Evolutionary conservation across 192 early-diverging fungal species (phyloP).

Genomic region (Phlyctochytrium planicorne): DNA sequence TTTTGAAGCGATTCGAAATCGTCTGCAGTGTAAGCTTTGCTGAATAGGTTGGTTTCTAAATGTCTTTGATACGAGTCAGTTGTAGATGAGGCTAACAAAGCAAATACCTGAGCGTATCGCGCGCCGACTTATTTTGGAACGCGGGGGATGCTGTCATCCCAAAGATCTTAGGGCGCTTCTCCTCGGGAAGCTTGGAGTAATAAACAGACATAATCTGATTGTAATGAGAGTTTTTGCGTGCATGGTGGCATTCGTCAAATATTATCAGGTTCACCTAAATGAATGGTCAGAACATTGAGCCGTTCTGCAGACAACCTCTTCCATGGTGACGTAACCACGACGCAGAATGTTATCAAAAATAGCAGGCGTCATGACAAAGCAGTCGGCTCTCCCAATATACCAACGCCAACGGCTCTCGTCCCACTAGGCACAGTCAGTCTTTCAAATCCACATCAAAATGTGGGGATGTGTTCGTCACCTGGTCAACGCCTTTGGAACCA

Average conservation of each 20-base stretch:
- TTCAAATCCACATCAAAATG: constrained; percentile 9
- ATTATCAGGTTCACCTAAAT: constrained; percentile 74
- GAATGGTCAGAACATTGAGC: constrained; percentile 2
- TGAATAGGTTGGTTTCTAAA: constrained; percentile 40
- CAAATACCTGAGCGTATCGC: neutral
- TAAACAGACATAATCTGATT: constrained; percentile 81
- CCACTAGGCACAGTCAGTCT: constrained; percentile 48
- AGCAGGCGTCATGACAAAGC: constrained; percentile 85
- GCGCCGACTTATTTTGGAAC: too few species aligned
- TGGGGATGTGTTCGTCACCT: constrained; percentile 16
- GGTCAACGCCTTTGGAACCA: constrained; percentile 66
- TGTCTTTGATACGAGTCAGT: constrained; percentile 20
- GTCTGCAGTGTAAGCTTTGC: constrained; percentile 34
- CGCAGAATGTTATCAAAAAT: constrained; percentile 78
- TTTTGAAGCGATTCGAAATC: constrained; percentile 11
- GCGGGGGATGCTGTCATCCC: constrained; percentile 95
- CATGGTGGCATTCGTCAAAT: constrained; percentile 96
- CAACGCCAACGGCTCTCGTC: constrained; percentile 56
- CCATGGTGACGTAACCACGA: constrained; percentile 63
- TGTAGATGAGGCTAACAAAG: neutral
- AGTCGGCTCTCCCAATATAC: constrained; percentile 59
- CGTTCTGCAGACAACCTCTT: constrained; percentile 40
- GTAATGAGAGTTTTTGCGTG: constrained; percentile 73
- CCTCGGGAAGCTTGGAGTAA: constrained; percentile 54
- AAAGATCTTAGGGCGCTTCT: constrained; percentile 74